phyloP scores from a whole-genome alignment of 768 basidiomycete species.

The Cubamyces lactineus region DNA sequence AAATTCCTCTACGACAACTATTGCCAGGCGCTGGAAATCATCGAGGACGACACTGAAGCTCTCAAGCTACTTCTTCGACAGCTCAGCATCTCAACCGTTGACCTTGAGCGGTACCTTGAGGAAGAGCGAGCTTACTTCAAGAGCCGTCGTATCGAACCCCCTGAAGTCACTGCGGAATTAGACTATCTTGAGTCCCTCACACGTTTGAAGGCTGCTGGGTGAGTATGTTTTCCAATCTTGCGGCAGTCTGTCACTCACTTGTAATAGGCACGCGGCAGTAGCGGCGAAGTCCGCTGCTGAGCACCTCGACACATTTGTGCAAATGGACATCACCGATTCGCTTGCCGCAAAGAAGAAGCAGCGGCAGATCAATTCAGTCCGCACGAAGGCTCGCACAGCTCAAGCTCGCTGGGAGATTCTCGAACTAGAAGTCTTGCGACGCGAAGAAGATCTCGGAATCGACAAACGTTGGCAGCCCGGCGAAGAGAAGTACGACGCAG shows the following conservation, averaged over 20 bases:
- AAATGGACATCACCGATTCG: neutral
- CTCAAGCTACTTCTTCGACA: neutral
- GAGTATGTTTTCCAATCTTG: neutral
- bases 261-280: neutral
- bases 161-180: constrained; percentile 6
- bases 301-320: constrained; percentile 1
- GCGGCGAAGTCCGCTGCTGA: neutral
- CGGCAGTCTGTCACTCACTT: neutral
- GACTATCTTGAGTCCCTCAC: constrained; percentile 23
- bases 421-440: neutral
- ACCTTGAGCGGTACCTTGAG: constrained; percentile 16
- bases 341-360: neutral
- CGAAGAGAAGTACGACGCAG: constrained; percentile 17
- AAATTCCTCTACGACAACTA: constrained; percentile 22
- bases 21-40: neutral
- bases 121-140: constrained; percentile 23
- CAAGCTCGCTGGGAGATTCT: neutral
- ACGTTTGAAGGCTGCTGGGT: constrained; percentile 4
- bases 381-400: neutral
- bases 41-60: constrained; percentile 1
- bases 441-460: constrained; percentile 24
- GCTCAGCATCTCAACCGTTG: neutral
- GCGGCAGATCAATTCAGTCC: neutral
- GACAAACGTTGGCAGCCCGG: constrained; percentile 22
- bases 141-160: constrained; percentile 21